Conservation (phyloP, 768 basidiomycete species). For the Megacollybia marginata region DNA sequence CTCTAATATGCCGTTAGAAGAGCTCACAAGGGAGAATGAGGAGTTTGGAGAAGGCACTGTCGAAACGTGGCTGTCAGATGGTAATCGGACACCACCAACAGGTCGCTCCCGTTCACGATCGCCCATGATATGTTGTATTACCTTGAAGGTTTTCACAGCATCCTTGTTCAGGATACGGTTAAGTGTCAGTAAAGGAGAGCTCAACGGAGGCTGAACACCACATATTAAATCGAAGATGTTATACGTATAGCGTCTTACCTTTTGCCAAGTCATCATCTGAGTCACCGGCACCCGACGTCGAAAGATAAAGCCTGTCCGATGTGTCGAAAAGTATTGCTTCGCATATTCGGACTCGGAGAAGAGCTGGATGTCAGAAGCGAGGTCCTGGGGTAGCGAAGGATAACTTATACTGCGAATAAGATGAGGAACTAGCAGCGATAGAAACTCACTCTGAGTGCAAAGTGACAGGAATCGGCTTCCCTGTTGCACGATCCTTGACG, state of each 20-base stretch:
- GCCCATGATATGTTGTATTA: constrained; percentile 90
- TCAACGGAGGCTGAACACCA: constrained; percentile 45
- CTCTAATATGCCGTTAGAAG: constrained; percentile 47
- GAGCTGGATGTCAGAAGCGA: constrained; percentile 79
- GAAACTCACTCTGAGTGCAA: constrained; percentile 58
- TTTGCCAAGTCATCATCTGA: constrained; percentile 91
- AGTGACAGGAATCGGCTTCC: constrained; percentile 67
- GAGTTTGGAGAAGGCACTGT: constrained; percentile 35
- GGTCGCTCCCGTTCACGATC: constrained; percentile 73
- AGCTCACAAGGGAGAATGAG: constrained; percentile 33
- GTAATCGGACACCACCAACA: constrained; percentile 37
- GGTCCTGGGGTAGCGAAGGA: constrained; percentile 71
- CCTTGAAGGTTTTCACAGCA: constrained; percentile 80
- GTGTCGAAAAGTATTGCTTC: constrained; percentile 81
- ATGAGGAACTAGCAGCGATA: constrained; percentile 4
- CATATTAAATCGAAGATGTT: constrained; percentile 1
- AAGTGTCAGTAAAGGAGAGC: constrained; percentile 67
- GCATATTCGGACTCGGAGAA: constrained; percentile 86
- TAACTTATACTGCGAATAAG: constrained; percentile 32
- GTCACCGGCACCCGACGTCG: constrained; percentile 73
- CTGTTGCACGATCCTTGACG: constrained; percentile 54
- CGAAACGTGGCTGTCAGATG: constrained; percentile 36
- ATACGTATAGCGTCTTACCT: constrained; percentile 29
- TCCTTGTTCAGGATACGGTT: constrained; percentile 63
- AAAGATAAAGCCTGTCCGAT: constrained; percentile 85